A percentile compares a stretch with the other conserved stretches of the same genome.
These are phyloP conservation scores for Diaporthe capsici DNA, from an alignment of 2,329 filamentous ascomycete genomes.

Conservation along the genomic window DNA sequence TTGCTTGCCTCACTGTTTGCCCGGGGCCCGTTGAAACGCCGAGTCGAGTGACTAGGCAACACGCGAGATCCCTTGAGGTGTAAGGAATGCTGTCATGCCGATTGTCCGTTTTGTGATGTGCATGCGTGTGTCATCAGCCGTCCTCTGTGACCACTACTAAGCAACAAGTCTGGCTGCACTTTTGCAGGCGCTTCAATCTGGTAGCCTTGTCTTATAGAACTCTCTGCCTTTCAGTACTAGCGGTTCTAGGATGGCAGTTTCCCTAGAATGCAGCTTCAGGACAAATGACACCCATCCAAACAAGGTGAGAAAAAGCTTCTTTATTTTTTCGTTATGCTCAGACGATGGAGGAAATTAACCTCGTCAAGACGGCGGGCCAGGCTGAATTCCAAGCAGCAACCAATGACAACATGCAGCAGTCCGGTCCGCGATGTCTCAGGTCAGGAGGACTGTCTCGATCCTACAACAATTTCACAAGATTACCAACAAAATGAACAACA, in stretches of 20 bases:
- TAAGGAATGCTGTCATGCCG: background rate
- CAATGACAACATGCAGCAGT: background rate
- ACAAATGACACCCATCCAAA: background rate
- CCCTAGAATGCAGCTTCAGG: background rate
- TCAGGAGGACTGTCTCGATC: background rate
- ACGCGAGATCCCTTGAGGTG: background rate
- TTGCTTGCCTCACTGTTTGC: conserved; percentile 17
- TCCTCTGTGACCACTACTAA: background rate
- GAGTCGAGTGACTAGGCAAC: conserved; percentile 30
- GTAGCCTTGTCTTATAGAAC: background rate
- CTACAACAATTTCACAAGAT: background rate
- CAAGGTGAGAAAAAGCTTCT: conserved; percentile 3
- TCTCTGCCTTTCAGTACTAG: background rate
- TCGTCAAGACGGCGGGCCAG: conserved; percentile 10
- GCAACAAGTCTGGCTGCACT: background rate
- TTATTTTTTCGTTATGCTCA: background rate
- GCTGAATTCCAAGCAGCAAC: conserved; percentile 17
- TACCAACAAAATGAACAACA: background rate
- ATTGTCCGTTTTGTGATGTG: background rate
- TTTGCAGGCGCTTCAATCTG: background rate
- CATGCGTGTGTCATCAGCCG: conserved; percentile 12
- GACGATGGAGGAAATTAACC: background rate
- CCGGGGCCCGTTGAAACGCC: conserved; percentile 14
- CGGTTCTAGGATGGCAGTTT: background rate
- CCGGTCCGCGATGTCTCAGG: background rate